Conservation (phyloP, 2,329 filamentous ascomycete genomes). For the Alternaria incomplexa region DNA sequence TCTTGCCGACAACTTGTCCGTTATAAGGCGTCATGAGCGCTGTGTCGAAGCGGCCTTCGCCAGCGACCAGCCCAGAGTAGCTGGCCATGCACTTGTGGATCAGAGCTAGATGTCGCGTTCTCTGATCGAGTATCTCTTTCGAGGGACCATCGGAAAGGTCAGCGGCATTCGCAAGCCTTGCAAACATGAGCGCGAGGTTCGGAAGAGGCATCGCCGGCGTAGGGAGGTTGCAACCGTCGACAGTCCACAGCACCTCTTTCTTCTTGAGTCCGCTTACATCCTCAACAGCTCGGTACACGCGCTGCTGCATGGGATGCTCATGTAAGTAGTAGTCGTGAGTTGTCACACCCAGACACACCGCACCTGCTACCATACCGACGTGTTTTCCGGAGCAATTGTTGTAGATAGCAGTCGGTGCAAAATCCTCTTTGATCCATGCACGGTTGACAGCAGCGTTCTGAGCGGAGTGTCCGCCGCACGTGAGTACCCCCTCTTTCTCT, state of each 20-base stretch:
- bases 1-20: slow-evolving; percentile 53
- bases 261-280: slow-evolving; percentile 10
- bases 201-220: neutral
- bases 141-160: neutral
- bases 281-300: slow-evolving; percentile 47
- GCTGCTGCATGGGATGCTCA: slow-evolving; percentile 33
- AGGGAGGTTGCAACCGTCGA: neutral
- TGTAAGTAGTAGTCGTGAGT: neutral
- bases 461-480: neutral
- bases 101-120: neutral
- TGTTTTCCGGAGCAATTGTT: slow-evolving; percentile 61
- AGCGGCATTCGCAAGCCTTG: neutral
- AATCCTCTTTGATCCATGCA: slow-evolving; percentile 50
- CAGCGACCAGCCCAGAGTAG: slow-evolving; percentile 54
- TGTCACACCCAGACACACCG: slow-evolving; percentile 44
- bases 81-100: slow-evolving; percentile 45
- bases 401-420: slow-evolving; percentile 47
- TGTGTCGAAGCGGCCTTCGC: slow-evolving; percentile 57
- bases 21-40: slow-evolving; percentile 50
- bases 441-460: slow-evolving; percentile 37
- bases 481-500: neutral
- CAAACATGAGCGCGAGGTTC: neutral
- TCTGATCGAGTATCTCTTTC: neutral
- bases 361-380: slow-evolving; percentile 55
- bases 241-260: neutral